Percentiles rank a stretch among this genome's conserved stretches.
Conservation (phyloP, 2,329 filamentous ascomycete species). For the Simplicillium sp. region DNA sequence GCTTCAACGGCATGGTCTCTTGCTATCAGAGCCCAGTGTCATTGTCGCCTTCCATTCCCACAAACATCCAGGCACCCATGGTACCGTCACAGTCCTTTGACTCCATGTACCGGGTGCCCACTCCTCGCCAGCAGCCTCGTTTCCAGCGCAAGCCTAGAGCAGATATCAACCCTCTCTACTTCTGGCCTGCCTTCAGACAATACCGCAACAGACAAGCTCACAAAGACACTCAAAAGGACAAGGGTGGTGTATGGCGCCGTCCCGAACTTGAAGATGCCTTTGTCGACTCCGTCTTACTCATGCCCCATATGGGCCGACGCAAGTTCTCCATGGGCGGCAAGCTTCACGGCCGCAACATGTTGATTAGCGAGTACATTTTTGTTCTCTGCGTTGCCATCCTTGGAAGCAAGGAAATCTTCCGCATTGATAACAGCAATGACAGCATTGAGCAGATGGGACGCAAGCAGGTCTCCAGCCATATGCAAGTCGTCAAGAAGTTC, state of each 20-base stretch:
- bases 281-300: constrained; percentile 55
- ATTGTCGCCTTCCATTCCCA: constrained; percentile 33
- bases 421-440: constrained; percentile 32
- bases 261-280: constrained; percentile 56
- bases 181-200: constrained; percentile 52
- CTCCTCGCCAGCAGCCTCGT: constrained; percentile 24
- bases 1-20: constrained; percentile 29
- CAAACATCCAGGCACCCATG: constrained; percentile 40
- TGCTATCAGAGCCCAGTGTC: constrained; percentile 33
- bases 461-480: constrained; percentile 63
- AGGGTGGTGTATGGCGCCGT: constrained; percentile 43
- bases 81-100: constrained; percentile 39
- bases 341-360: constrained; percentile 59
- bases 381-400: constrained; percentile 26
- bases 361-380: constrained; percentile 59
- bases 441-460: constrained; percentile 38
- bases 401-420: constrained; percentile 31
- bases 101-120: constrained; percentile 26
- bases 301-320: constrained; percentile 56
- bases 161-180: constrained; percentile 49
- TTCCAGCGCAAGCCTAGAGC: constrained; percentile 24
- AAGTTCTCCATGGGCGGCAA: constrained; percentile 58
- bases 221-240: constrained; percentile 50
- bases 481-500: constrained; percentile 61
- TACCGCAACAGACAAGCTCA: constrained; percentile 57